These are phyloP conservation scores for Candida silvicultrix DNA, from an alignment of 805 yeast genomes.

Conservation along the genomic window DNA sequence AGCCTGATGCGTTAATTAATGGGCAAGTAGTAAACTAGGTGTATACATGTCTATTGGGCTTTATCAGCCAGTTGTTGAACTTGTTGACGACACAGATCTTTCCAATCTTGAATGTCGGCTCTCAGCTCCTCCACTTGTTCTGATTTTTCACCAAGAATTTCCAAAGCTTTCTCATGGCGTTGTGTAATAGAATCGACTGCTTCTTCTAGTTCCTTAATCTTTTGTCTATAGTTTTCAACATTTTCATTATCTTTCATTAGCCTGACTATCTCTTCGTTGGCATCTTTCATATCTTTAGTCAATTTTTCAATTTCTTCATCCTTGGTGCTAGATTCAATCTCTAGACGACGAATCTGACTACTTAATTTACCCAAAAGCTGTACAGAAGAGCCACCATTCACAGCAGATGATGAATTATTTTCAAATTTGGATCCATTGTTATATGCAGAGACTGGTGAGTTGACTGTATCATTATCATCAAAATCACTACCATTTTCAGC, in stretches of 20 bases:
- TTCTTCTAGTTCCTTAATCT: constrained; percentile 32
- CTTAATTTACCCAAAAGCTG: constrained; percentile 74
- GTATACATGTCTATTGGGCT: neutral
- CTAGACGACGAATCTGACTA: constrained; percentile 69
- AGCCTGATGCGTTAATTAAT: neutral
- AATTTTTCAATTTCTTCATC: constrained; percentile 56
- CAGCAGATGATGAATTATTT: constrained; percentile 7
- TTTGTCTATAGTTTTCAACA: constrained; percentile 27
- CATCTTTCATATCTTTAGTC: constrained; percentile 51
- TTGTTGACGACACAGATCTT: constrained; percentile 76
- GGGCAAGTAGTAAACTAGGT: too few species aligned
- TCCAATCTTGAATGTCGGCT: constrained; percentile 86
- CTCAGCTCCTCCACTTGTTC: constrained; percentile 79
- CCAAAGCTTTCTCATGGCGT: constrained; percentile 53
- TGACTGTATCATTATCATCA: constrained; percentile 10
- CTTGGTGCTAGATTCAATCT: constrained; percentile 63
- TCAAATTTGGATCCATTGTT: constrained; percentile 10
- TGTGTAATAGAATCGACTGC: constrained; percentile 17
- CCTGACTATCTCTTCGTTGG: constrained; percentile 61
- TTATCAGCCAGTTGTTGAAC: constrained; percentile 75
- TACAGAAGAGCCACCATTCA: constrained; percentile 30
- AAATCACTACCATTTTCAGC: constrained; percentile 8
- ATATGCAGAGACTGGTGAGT: constrained; percentile 15
- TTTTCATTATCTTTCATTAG: constrained; percentile 51
- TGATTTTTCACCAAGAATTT: constrained; percentile 77